Percentiles rank a stretch among this genome's conserved stretches.
These are phyloP conservation scores for Botrytis porri DNA, from an alignment of 2,329 filamentous ascomycete genomes.

Conservation along the genomic window DNA sequence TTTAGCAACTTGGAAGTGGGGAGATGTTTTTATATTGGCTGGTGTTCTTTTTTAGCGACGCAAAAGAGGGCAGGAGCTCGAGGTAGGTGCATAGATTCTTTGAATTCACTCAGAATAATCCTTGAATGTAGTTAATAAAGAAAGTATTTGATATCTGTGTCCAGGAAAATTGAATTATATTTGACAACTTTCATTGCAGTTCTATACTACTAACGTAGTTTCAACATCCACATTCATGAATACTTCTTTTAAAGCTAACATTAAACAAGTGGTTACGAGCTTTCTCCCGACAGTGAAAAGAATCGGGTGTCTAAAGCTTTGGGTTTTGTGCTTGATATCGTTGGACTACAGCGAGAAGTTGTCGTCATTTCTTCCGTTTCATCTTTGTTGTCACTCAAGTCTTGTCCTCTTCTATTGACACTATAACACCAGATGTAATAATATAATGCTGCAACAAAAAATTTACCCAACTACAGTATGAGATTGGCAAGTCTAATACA, in stretches of 20 bases:
- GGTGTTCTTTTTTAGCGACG: neutral
- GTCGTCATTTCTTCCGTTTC: neutral
- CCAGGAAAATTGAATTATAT: neutral
- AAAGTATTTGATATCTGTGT: neutral
- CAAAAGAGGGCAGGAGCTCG: neutral
- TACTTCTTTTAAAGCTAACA: neutral
- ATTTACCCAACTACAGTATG: rapidly evolving
- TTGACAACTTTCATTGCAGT: neutral
- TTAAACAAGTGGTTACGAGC: neutral
- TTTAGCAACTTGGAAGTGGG: neutral
- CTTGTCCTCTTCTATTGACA: neutral
- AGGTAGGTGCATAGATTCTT: rapidly evolving
- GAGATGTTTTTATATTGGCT: neutral
- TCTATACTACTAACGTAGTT: neutral
- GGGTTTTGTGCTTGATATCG: neutral
- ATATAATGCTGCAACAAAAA: rapidly evolving
- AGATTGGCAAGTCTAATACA: rapidly evolving
- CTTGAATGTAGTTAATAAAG: neutral
- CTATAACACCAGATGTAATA: neutral
- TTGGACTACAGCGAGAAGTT: neutral
- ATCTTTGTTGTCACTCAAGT: neutral
- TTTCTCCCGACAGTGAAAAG: neutral
- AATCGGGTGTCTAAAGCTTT: neutral
- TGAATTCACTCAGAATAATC: neutral
- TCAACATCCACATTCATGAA: neutral